Base-by-base conservation (phyloP, 2,329 filamentous ascomycete genomes). In the Apiospora pterosperma region DNA sequence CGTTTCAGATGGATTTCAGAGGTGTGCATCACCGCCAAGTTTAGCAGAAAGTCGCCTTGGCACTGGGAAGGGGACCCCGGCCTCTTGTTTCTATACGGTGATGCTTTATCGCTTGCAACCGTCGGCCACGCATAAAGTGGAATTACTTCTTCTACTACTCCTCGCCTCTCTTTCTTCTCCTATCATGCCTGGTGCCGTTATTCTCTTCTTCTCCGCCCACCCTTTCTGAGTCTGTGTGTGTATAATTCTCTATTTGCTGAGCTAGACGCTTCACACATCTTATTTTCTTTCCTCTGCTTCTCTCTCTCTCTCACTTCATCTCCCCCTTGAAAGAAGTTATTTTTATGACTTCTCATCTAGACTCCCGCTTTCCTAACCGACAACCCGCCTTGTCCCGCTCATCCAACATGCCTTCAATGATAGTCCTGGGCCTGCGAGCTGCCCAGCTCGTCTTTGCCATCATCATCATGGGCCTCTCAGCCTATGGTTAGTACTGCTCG, bases 391-490 rank as follows among this genome's bases (percentile, higher is more conserved):
- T 69, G 64, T 59, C 65, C 62, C 59, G 59, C 61, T 69, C 59
- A 62, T 58, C 63, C 67, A 77, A 72, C 52, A 82, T 84, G 80
- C 69, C 72, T 65, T 77, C 78, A 67, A 72, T 71, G 64, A 65
- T 83, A 62, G 70, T 81, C 48, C 72, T 82, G 59, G 76, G 76
- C 61, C 72, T 85, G 62, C 80, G 84, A 64, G 76, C 77, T 55
- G 75, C 79, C 44, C 84, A 87, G 74, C 74, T 76, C 44, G 59
- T 81, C 42, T 77, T 85, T 36, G 78, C 80, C 16, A 64, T 85
- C 36, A 72, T 81, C 19, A 75, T 84, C n/a, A 67, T 87, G 41
- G 78, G 75, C 41, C 78, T 86, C 5, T 81, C 84, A 31, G 78
- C 75, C 60, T 85, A 81, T 71, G 82, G 84, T 86, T 79, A n/a